Conservation (phyloP, 306 rosid species). For the Pyrus bretschneideri region DNA sequence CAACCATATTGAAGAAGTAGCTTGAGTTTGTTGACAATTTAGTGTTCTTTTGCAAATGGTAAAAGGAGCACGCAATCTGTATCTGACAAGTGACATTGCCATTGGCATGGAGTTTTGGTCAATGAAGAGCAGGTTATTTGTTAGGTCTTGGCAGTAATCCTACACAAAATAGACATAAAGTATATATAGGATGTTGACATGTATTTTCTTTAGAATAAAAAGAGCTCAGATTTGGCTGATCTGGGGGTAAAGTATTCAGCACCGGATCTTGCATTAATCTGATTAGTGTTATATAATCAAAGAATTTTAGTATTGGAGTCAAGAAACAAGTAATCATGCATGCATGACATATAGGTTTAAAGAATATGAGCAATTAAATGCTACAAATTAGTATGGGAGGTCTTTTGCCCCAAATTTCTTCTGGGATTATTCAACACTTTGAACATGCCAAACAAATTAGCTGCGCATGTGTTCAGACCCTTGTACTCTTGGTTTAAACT, state of each 20-base stretch:
- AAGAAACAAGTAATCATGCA: background rate
- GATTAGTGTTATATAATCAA: background rate
- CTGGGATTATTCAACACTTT: background rate
- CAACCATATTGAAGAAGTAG: background rate
- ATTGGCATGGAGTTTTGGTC: conserved; percentile 10
- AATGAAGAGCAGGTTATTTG: conserved; percentile 18
- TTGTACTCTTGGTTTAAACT: background rate
- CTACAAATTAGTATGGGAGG: background rate
- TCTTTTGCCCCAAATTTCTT: background rate
- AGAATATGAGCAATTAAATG: background rate
- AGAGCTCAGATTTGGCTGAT: background rate
- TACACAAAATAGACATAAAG: background rate
- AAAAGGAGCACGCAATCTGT: conserved; percentile 4
- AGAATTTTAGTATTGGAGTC: background rate
- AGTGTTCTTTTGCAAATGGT: conserved; percentile 8
- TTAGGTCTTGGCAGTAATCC: conserved; percentile 14
- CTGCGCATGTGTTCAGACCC: background rate
- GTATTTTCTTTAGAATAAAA: background rate
- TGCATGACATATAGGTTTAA: background rate
- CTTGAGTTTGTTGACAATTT: conserved; percentile 26
- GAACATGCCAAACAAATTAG: background rate
- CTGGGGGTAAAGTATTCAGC: background rate
- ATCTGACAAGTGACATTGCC: background rate
- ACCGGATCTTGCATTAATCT: background rate
- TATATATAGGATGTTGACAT: background rate